Conservation (phyloP, 306 rosid species). For the Cajanus cajan region DNA sequence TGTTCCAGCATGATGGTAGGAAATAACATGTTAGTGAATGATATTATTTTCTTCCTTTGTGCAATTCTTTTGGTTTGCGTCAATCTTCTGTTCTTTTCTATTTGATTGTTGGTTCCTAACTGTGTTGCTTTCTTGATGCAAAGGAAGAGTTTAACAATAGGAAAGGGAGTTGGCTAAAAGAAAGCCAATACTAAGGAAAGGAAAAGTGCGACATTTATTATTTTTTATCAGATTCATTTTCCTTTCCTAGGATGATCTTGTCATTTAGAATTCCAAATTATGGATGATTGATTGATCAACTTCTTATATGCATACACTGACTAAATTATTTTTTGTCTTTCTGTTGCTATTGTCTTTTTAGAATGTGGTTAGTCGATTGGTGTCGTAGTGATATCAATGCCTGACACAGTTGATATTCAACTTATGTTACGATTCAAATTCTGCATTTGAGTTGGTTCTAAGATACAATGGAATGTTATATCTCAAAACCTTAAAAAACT, state of each 20-base stretch:
- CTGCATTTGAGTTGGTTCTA: constrained; percentile 14
- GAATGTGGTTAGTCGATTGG: background rate
- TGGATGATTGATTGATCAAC: background rate
- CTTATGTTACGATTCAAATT: background rate
- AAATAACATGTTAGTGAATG: too few species aligned
- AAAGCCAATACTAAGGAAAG: background rate
- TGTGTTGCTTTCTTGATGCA: background rate
- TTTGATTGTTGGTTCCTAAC: background rate
- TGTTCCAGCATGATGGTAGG: too few species aligned
- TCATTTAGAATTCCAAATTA: background rate
- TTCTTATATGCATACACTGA: background rate
- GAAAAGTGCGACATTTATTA: background rate
- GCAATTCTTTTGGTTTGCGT: background rate
- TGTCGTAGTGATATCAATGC: background rate
- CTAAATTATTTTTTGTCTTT: background rate
- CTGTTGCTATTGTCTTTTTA: background rate
- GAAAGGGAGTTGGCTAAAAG: background rate
- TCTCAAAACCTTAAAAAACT: background rate
- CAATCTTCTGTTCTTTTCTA: background rate
- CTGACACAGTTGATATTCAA: background rate
- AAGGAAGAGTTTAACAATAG: background rate
- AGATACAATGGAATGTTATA: background rate
- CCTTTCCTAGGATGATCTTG: constrained; percentile 1
- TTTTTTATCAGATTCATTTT: background rate
- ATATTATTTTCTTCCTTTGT: background rate